Evolutionary conservation across 2,329 filamentous ascomycete species (phyloP).

Genomic region (Lasiodiplodia citricola): DNA sequence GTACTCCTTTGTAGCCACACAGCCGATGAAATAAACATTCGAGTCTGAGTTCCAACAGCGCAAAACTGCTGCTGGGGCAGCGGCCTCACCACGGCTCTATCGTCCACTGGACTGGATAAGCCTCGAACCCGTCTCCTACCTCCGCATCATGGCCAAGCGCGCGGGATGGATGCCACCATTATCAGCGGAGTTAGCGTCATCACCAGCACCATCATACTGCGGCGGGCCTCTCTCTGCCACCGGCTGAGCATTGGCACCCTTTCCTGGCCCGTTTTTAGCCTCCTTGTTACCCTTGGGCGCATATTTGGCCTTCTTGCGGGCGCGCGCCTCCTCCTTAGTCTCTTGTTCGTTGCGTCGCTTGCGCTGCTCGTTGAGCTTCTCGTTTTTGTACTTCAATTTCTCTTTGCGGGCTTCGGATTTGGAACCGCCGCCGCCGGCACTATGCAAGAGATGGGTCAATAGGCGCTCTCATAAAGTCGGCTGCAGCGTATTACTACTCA

Average conservation of each 20-base stretch:
- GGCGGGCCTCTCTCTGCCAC: slow-evolving; percentile 36
- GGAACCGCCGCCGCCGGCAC: slow-evolving; percentile 84
- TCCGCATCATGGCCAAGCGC: slow-evolving; percentile 43
- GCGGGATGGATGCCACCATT: slow-evolving; percentile 45
- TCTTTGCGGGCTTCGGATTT: slow-evolving; percentile 73
- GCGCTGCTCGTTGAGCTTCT: slow-evolving; percentile 76
- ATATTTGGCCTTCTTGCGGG: slow-evolving; percentile 46
- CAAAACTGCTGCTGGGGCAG: background rate
- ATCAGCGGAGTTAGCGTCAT: slow-evolving; percentile 25
- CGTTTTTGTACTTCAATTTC: slow-evolving; percentile 86
- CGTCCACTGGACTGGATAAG: background rate
- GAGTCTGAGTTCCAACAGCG: background rate
- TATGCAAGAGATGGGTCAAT: slow-evolving; percentile 42
- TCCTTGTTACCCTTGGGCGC: slow-evolving; percentile 41
- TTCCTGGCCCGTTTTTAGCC: slow-evolving; percentile 30
- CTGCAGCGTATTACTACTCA: slow-evolving; percentile 51
- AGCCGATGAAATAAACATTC: background rate
- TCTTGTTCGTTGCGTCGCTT: slow-evolving; percentile 57
- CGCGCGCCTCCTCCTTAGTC: slow-evolving; percentile 51
- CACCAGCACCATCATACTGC: slow-evolving; percentile 26
- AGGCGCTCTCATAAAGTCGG: background rate
- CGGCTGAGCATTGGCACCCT: slow-evolving; percentile 11
- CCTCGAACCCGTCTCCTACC: background rate
- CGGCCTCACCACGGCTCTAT: background rate
- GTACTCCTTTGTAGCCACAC: background rate